Conservation (phyloP, 768 basidiomycete species). For the Pisolithus orientalis region DNA sequence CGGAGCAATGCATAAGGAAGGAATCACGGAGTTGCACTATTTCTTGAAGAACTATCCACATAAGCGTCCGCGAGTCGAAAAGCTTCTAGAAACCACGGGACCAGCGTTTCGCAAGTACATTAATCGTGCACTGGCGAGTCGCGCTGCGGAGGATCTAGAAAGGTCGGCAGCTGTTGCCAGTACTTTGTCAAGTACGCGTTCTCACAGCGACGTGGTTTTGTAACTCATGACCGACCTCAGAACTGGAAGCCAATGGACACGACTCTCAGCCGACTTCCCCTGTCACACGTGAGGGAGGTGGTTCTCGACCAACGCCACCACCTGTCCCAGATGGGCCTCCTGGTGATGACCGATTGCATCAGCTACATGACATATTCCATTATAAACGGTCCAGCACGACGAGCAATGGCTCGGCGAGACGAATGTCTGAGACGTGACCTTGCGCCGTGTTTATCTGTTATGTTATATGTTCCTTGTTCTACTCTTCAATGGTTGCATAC, state of each 20-base stretch:
- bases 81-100: conserved; percentile 83
- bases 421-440: conserved; percentile 7
- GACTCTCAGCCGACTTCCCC: conserved; percentile 32
- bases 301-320: conserved; percentile 29
- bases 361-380: conserved; percentile 77
- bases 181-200: conserved; percentile 66
- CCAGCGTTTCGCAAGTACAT: conserved; percentile 90
- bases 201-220: neutral
- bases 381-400: conserved; percentile 63
- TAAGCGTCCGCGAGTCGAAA: conserved; percentile 76
- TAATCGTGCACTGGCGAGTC: conserved; percentile 76
- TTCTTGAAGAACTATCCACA: conserved; percentile 90
- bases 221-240: conserved; percentile 29
- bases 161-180: conserved; percentile 76
- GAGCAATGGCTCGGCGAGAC: conserved; percentile 36
- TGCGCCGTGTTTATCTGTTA: conserved; percentile 10
- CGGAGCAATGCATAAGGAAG: conserved; percentile 86
- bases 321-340: conserved; percentile 25
- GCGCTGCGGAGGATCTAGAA: conserved; percentile 84
- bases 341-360: conserved; percentile 61
- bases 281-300: conserved; percentile 22
- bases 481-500: conserved; percentile 16
- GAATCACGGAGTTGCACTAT: conserved; percentile 89
- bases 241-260: conserved; percentile 53
- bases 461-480: conserved; percentile 12